Conservation (phyloP, 2,329 filamentous ascomycete species). For the Tolypocladium amazonense region DNA sequence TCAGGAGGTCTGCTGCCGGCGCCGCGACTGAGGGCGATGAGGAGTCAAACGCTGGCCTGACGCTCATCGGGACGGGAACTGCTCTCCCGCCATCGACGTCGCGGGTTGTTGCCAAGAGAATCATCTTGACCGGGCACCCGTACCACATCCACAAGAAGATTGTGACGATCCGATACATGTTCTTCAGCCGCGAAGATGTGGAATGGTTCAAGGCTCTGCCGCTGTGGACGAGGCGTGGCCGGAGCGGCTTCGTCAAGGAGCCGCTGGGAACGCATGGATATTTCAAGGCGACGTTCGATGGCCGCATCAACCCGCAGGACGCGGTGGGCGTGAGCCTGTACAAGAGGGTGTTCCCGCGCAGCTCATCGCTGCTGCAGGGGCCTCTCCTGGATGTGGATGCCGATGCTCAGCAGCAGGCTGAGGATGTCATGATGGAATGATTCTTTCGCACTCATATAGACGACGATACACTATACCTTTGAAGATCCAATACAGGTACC, state of each 20-base stretch:
- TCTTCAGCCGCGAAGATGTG: constrained; percentile 93
- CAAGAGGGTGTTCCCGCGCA: constrained; percentile 74
- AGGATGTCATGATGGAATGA: constrained; percentile 24
- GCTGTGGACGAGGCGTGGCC: constrained; percentile 82
- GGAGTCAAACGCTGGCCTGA: constrained; percentile 42
- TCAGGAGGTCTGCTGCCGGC: constrained; percentile 48
- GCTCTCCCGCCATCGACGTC: constrained; percentile 64
- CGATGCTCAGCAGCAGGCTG: constrained; percentile 10
- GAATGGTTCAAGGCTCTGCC: constrained; percentile 97
- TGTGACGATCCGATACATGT: constrained; percentile 98
- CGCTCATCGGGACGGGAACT: constrained; percentile 79
- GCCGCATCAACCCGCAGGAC: constrained; percentile 90
- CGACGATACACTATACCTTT: constrained; percentile 3
- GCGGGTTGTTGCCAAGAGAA: constrained; percentile 84
- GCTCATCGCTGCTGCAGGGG: constrained; percentile 39
- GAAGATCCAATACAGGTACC: background rate
- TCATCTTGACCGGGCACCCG: constrained; percentile 89
- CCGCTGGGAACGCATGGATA: constrained; percentile 95
- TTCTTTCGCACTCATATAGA: constrained; percentile 3
- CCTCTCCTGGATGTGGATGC: constrained; percentile 27
- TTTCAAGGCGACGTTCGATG: constrained; percentile 98
- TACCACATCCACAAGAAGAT: constrained; percentile 98
- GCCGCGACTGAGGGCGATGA: constrained; percentile 31
- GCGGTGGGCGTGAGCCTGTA: constrained; percentile 83
- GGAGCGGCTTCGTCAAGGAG: constrained; percentile 90